Conservation (phyloP, 768 basidiomycete species). For the Leccinellum albellum region DNA sequence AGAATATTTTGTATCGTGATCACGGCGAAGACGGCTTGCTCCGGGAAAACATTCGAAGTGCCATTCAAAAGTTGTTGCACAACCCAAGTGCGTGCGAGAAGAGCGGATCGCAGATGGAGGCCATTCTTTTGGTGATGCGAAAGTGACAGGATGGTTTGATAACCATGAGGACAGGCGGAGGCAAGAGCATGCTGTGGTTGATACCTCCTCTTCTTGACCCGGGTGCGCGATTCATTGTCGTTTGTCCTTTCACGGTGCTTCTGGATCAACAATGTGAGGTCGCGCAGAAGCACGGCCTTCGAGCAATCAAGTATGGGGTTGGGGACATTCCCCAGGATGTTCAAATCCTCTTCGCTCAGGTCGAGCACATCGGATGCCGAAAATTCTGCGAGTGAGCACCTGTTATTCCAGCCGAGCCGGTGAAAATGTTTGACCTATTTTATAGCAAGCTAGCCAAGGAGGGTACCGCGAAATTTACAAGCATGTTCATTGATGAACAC, state of each 20-base stretch:
- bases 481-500: neutral
- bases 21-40: neutral
- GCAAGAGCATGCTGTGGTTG: conserved; percentile 5
- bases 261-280: neutral
- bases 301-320: neutral
- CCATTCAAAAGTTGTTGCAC: neutral
- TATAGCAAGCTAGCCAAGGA: neutral
- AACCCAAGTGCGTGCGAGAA: neutral
- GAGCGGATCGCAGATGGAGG: conserved; percentile 1
- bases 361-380: neutral
- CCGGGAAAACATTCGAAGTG: neutral
- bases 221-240: neutral
- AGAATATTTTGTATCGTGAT: neutral
- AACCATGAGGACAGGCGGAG: conserved; percentile 5
- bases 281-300: neutral
- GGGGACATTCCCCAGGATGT: neutral
- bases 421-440: neutral
- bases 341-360: conserved; percentile 4
- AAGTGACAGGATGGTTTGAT: conserved; percentile 3
- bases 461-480: neutral
- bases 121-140: neutral
- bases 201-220: neutral
- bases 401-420: neutral
- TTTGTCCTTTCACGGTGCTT: conserved; percentile 1
- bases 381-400: neutral